Conservation (phyloP, 2,329 filamentous ascomycete species). For the Ustulina deusta region DNA sequence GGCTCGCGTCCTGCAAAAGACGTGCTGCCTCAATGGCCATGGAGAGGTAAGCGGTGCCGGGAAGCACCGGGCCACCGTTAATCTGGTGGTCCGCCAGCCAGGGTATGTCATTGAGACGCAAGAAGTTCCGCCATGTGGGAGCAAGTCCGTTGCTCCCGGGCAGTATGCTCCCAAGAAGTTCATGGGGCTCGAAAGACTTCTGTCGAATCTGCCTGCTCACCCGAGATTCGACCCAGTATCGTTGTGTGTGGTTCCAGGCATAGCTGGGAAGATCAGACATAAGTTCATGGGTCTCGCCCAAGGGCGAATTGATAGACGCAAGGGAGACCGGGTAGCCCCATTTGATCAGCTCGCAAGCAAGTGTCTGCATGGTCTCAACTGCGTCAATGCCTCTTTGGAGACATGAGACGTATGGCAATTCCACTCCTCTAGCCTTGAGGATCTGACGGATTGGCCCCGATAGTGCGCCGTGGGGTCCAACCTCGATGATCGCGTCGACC, state of each 20-base stretch:
- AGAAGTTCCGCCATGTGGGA: constrained; percentile 36
- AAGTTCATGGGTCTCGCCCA: neutral
- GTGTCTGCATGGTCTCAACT: constrained; percentile 46
- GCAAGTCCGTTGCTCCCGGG: neutral
- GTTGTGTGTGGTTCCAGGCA: constrained; percentile 30
- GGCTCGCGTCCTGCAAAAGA: neutral
- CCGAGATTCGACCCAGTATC: constrained; percentile 33
- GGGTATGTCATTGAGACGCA: constrained; percentile 43
- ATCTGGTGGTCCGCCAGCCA: constrained; percentile 58
- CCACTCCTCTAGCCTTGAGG: constrained; percentile 36
- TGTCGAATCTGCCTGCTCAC: constrained; percentile 11
- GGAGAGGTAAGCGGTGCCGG: constrained; percentile 50
- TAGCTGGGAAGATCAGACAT: constrained; percentile 32
- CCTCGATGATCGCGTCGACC: constrained; percentile 48
- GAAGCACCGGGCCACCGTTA: constrained; percentile 50
- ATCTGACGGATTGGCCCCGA: constrained; percentile 49
- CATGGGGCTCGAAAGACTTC: constrained; percentile 17
- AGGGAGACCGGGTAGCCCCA: constrained; percentile 33
- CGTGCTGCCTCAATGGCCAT: constrained; percentile 40
- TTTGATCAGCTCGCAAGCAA: constrained; percentile 43
- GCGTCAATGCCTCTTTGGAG: constrained; percentile 40
- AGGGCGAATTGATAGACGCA: constrained; percentile 35
- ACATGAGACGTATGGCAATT: constrained; percentile 36
- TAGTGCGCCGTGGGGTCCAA: constrained; percentile 50
- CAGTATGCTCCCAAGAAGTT: constrained; percentile 29